These are phyloP conservation scores for Talaromyces adpressus DNA, from an alignment of 495 filamentous ascomycete genomes.

Conservation along the genomic window DNA sequence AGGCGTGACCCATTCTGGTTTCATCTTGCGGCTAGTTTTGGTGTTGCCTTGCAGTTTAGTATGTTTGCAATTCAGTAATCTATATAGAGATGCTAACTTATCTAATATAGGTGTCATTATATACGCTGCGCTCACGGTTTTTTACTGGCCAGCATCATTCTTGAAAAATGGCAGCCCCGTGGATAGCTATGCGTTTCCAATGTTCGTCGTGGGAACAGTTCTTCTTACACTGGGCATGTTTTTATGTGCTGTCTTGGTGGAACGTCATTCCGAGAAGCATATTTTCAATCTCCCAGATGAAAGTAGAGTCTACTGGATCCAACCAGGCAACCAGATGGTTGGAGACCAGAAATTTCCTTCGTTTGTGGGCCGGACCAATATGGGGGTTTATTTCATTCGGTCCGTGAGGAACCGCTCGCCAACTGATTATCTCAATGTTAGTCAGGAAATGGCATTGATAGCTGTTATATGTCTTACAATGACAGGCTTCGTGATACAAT, in stretches of 20 bases:
- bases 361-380: conserved; percentile 22
- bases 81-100: no score
- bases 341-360: conserved; percentile 35
- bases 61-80: background rate
- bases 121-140: conserved; percentile 29
- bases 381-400: conserved; percentile 25
- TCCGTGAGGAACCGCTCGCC: conserved; percentile 17
- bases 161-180: conserved; percentile 23
- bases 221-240: conserved; percentile 35
- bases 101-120: conserved; percentile 19
- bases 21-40: conserved; percentile 24
- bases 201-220: conserved; percentile 28
- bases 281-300: conserved; percentile 19
- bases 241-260: conserved; percentile 32
- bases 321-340: conserved; percentile 32
- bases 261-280: conserved; percentile 27
- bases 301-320: conserved; percentile 36
- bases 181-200: conserved; percentile 30
- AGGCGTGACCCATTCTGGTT: conserved; percentile 25
- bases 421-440: background rate
- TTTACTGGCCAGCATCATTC: conserved; percentile 22
- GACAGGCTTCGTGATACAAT: conserved; percentile 43
- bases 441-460: conserved; percentile 6
- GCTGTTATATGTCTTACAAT: conserved; percentile 25
- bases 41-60: conserved; percentile 27